Evolutionary conservation across 257 asterid species (phyloP), one percentile per base, ranked within the genome.

Genomic region (Parsonsia alboflavescens): DNA sequence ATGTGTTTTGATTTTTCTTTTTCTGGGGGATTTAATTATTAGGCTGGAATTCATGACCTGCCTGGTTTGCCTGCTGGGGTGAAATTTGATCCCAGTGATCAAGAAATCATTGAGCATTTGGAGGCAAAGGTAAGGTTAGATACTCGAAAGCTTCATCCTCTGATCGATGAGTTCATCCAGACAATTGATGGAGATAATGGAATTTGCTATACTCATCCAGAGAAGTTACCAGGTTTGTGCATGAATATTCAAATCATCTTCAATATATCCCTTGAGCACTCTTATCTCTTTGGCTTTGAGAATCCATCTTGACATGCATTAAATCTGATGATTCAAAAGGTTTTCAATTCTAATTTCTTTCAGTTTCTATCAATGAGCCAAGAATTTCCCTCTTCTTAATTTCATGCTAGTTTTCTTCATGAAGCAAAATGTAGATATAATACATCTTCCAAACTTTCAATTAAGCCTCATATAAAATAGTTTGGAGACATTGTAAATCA

Each of bases 1-100:
- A 12, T 21, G 42, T 6, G 41, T 56, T 5, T 28, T 26, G 22
- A 5, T 19, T 49, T 28, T 42, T 36, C 7, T 21, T 1, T 45
- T 26, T 12, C 4, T 15, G 52, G 3, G 46, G 22, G 49, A 28
- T 33, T 33, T 3, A 33, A 33, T 33, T 33, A 59, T 53, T 61
- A 84, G 88, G 81, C 63, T 57, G 86, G 86, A 66, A 80, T 83
- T 62, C 78, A 82, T 30, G 70, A 84, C 46, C 81, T 84, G 58
- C 86, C 85, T 13, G 85, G 85, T 10, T 72, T 85, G 76, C 88
- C 88, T 11, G 85, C 83, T 30, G 88, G 88, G 41, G 86, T 85
- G 81, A 82, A 85, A 77, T 85, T 85, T 73, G 89, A 85, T 78
- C 89, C 89, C 3, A 82, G 84, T 77, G 89, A 85, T 76, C 79